These are phyloP conservation scores for Patellaria atrata DNA, from an alignment of 495 filamentous ascomycete genomes.

Conservation along the genomic window DNA sequence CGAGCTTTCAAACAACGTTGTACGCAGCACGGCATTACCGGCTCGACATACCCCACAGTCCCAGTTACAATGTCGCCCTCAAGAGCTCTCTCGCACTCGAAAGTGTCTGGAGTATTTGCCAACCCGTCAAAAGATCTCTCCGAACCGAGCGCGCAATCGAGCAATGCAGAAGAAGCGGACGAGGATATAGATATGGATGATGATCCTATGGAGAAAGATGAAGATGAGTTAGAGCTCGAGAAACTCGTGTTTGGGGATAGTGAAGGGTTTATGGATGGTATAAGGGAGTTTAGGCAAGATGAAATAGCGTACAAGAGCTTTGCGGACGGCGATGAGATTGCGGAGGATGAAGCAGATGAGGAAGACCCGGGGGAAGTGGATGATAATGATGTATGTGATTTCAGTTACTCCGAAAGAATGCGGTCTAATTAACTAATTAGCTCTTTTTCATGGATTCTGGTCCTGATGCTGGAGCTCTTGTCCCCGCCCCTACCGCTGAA, in stretches of 20 bases:
- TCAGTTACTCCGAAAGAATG: constrained; percentile 7
- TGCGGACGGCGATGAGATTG: constrained; percentile 15
- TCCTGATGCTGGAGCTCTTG: constrained; percentile 32
- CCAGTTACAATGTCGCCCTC: too few relatives aligned
- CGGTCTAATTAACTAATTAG: constrained; percentile 28
- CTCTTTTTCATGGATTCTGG: constrained; percentile 61
- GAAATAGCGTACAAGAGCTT: constrained; percentile 24
- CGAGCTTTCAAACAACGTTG: too few relatives aligned
- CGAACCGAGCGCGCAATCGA: neutral
- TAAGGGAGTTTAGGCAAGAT: constrained; percentile 32
- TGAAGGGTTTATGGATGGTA: constrained; percentile 57
- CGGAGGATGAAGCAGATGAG: constrained; percentile 24
- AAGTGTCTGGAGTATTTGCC: too few relatives aligned
- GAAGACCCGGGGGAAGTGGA: constrained; percentile 33
- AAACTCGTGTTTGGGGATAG: constrained; percentile 73
- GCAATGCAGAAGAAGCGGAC: constrained; percentile 7
- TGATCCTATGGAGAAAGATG: constrained; percentile 47
- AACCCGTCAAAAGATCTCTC: too few relatives aligned
- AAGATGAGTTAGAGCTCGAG: constrained; percentile 70
- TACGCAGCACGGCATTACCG: too few relatives aligned
- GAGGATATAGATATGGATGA: constrained; percentile 4
- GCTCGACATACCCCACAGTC: too few relatives aligned
- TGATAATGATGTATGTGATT: constrained; percentile 46
- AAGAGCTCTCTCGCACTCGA: too few relatives aligned
- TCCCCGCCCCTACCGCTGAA: constrained; percentile 22